These are phyloP conservation scores for Pythium phragmiticola DNA, from an alignment of 352 stramenopile genomes.

Conservation along the genomic window DNA sequence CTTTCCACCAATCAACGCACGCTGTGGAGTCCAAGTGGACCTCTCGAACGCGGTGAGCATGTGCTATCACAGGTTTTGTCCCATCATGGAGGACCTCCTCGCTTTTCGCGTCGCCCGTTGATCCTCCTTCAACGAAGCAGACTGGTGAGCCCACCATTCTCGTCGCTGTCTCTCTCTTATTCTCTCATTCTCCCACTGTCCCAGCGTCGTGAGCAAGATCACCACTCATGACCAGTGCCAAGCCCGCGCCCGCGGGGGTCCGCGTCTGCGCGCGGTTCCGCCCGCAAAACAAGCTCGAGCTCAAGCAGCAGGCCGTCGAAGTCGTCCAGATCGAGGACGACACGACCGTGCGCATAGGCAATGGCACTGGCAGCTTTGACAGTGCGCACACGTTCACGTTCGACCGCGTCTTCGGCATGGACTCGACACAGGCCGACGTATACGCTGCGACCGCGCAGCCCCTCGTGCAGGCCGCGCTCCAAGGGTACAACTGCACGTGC, in stretches of 20 bases:
- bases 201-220: no score
- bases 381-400: constrained; percentile 62
- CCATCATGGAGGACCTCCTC: constrained; percentile 9
- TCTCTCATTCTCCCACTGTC: background rate
- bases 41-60: constrained; percentile 12
- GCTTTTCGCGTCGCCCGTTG: background rate
- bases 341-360: constrained; percentile 42
- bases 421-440: constrained; percentile 57
- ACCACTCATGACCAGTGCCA: constrained; percentile 4
- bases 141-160: background rate
- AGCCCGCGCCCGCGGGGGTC: constrained; percentile 40
- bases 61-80: constrained; percentile 7
- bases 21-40: constrained; percentile 2
- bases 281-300: constrained; percentile 75
- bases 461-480: constrained; percentile 53
- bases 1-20: constrained; percentile 11
- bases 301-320: constrained; percentile 63
- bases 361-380: constrained; percentile 27
- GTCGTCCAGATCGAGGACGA: constrained; percentile 52
- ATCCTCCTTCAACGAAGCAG: constrained; percentile 8
- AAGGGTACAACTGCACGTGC: constrained; percentile 90
- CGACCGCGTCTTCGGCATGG: constrained; percentile 62
- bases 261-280: constrained; percentile 73
- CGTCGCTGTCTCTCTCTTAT: background rate
- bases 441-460: constrained; percentile 66